Percentiles rank a stretch among this genome's conserved stretches.
These are phyloP conservation scores for Pseudogymnoascus sp. DNA, from an alignment of 2,329 filamentous ascomycete species.

Conservation along the genomic window DNA sequence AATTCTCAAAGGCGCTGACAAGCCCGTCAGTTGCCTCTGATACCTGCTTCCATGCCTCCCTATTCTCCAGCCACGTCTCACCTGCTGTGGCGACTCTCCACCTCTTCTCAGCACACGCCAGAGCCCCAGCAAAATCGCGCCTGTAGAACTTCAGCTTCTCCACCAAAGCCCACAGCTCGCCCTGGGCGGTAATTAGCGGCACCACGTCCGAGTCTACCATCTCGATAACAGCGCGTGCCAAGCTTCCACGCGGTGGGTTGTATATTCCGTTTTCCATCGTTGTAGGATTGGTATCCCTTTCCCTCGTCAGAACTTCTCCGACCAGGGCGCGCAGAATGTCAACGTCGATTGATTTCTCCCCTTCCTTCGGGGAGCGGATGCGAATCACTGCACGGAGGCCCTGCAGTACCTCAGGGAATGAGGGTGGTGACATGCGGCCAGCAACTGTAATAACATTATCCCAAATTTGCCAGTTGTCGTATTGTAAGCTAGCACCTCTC, in stretches of 20 bases:
- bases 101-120: slow-evolving; percentile 81
- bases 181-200: slow-evolving; percentile 76
- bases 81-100: slow-evolving; percentile 66
- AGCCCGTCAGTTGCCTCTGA: slow-evolving; percentile 67
- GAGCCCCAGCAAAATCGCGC: slow-evolving; percentile 60
- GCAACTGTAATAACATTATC: slow-evolving; percentile 90
- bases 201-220: slow-evolving; percentile 70
- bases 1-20: slow-evolving; percentile 76
- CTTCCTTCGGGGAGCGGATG: slow-evolving; percentile 57
- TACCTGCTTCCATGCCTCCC: slow-evolving; percentile 52
- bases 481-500: slow-evolving; percentile 73
- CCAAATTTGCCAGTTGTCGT: slow-evolving; percentile 90
- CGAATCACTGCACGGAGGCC: slow-evolving; percentile 71
- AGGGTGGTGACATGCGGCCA: slow-evolving; percentile 67
- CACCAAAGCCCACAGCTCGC: slow-evolving; percentile 70
- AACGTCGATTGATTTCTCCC: slow-evolving; percentile 72
- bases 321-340: slow-evolving; percentile 68
- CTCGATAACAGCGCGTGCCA: slow-evolving; percentile 57
- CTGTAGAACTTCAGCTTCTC: slow-evolving; percentile 68
- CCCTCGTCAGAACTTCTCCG: slow-evolving; percentile 56
- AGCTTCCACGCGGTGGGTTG: slow-evolving; percentile 49
- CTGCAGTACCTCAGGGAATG: slow-evolving; percentile 67
- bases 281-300: slow-evolving; percentile 34
- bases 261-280: slow-evolving; percentile 28
- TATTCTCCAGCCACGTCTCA: slow-evolving; percentile 35